Evolutionary conservation across 345 rosid genomes (phyloP).

Genomic region (Eucalyptus regnans): DNA sequence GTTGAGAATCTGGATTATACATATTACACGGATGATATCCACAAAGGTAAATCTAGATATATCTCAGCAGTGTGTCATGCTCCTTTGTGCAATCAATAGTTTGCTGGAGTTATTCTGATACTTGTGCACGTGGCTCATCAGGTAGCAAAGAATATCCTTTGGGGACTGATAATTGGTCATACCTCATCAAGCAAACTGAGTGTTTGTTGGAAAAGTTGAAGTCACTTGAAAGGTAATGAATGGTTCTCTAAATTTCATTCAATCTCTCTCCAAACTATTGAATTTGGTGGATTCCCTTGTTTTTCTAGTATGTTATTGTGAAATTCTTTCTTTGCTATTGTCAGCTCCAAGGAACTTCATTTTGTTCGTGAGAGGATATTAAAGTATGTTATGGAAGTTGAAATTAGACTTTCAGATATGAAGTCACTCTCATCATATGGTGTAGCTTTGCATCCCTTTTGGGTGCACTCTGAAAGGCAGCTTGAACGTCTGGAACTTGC

Average conservation of each 20-base stretch:
- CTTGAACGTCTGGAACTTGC: constrained; percentile 57
- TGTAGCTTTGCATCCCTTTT: constrained; percentile 55
- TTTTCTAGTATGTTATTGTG: not conserved
- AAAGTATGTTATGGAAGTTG: constrained; percentile 55
- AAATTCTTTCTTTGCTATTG: not conserved
- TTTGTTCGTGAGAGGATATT: constrained; percentile 38
- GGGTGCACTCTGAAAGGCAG: constrained; percentile 74
- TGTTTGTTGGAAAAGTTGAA: constrained; percentile 61
- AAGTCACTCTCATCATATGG: constrained; percentile 46
- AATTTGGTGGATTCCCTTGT: not conserved
- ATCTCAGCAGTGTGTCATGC: not conserved
- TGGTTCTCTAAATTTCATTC: constrained; percentile 1
- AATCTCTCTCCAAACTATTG: not conserved
- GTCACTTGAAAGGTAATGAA: constrained; percentile 55
- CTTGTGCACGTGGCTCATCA: not conserved
- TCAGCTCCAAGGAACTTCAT: constrained; percentile 45
- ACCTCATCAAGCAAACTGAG: constrained; percentile 44
- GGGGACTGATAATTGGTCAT: constrained; percentile 24
- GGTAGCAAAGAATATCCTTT: constrained; percentile 11
- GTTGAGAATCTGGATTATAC: not conserved
- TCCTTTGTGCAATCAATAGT: constrained; percentile 1
- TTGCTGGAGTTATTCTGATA: not conserved
- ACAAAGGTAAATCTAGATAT: not conserved
- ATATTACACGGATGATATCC: not conserved
- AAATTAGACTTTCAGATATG: constrained; percentile 77